Evolutionary conservation across 2,329 filamentous ascomycete species (phyloP).

Genomic region (Phyllosticta citriasiana): DNA sequence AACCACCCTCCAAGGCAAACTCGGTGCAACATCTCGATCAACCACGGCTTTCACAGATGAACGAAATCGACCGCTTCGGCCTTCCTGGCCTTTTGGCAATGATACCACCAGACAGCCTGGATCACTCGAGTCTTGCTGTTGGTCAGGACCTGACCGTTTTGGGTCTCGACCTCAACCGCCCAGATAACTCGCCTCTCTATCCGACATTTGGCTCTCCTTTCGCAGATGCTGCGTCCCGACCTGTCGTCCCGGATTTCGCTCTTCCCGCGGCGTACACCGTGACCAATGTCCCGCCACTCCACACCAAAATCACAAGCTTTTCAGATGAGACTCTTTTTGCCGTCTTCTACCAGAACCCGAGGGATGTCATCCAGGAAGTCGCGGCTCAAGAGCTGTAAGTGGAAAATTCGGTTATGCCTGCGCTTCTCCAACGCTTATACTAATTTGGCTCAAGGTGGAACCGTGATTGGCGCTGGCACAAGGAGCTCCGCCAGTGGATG

Average conservation of each 20-base stretch:
- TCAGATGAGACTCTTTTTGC: conserved; percentile 57
- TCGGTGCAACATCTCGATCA: conserved; percentile 14
- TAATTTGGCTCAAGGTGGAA: conserved; percentile 20
- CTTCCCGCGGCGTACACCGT: conserved; percentile 56
- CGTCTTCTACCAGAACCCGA: conserved; percentile 59
- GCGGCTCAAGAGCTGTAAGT: conserved; percentile 50
- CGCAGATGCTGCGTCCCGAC: conserved; percentile 46
- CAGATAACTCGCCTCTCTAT: conserved; percentile 49
- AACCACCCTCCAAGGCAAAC: conserved; percentile 4
- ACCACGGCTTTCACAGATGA: conserved; percentile 47
- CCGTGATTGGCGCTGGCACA: conserved; percentile 47
- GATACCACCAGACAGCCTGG: conserved; percentile 45
- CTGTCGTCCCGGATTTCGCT: conserved; percentile 51
- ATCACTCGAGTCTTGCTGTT: conserved; percentile 42
- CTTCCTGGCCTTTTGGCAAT: conserved; percentile 49
- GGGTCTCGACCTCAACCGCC: conserved; percentile 53
- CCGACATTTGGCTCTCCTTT: conserved; percentile 56
- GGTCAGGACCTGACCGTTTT: conserved; percentile 55
- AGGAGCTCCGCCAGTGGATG: conserved; percentile 44
- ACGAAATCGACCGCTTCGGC: conserved; percentile 49
- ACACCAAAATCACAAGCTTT: conserved; percentile 48
- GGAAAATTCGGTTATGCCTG: not conserved
- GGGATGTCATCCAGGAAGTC: conserved; percentile 56
- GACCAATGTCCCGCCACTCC: conserved; percentile 53
- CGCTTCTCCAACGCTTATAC: not conserved